Conservation (phyloP, 2,329 filamentous ascomycete species). For the Incumbomyces lentus region DNA sequence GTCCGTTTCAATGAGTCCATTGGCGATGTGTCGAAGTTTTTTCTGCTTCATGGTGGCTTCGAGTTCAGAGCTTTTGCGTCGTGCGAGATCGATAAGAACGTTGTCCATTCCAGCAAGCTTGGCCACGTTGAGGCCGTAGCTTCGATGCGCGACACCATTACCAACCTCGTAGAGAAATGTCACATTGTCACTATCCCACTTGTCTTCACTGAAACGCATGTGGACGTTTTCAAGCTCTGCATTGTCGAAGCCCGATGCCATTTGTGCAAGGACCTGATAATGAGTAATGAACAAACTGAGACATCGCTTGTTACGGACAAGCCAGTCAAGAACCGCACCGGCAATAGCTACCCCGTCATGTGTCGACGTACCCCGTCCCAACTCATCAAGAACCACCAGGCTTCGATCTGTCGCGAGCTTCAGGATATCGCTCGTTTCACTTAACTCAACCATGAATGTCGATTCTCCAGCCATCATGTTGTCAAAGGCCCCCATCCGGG, state of each 20-base stretch:
- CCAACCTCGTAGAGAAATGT: slow-evolving; percentile 91
- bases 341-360: slow-evolving; percentile 96
- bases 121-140: slow-evolving; percentile 90
- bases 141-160: slow-evolving; percentile 83
- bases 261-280: slow-evolving; percentile 75
- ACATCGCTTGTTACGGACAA: slow-evolving; percentile 63
- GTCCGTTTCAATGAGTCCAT: not conserved
- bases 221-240: slow-evolving; percentile 75
- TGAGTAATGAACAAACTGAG: slow-evolving; percentile 95
- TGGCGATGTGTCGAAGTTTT: slow-evolving; percentile 37
- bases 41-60: slow-evolving; percentile 61
- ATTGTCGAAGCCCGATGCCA: slow-evolving; percentile 57
- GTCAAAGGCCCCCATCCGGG: slow-evolving; percentile 90
- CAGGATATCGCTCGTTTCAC: slow-evolving; percentile 82
- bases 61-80: slow-evolving; percentile 66
- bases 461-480: slow-evolving; percentile 91
- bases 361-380: slow-evolving; percentile 85
- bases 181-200: slow-evolving; percentile 53
- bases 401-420: slow-evolving; percentile 76
- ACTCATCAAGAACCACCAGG: slow-evolving; percentile 86
- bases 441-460: slow-evolving; percentile 97
- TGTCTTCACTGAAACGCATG: slow-evolving; percentile 68
- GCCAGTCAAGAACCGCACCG: slow-evolving; percentile 75
- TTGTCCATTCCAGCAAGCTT: slow-evolving; percentile 70
- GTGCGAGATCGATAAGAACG: slow-evolving; percentile 66